Evolutionary conservation across 2,329 filamentous ascomycete genomes (phyloP), one percentile per base, ranked within the genome.

Genomic region (Aspergillus sp.): DNA sequence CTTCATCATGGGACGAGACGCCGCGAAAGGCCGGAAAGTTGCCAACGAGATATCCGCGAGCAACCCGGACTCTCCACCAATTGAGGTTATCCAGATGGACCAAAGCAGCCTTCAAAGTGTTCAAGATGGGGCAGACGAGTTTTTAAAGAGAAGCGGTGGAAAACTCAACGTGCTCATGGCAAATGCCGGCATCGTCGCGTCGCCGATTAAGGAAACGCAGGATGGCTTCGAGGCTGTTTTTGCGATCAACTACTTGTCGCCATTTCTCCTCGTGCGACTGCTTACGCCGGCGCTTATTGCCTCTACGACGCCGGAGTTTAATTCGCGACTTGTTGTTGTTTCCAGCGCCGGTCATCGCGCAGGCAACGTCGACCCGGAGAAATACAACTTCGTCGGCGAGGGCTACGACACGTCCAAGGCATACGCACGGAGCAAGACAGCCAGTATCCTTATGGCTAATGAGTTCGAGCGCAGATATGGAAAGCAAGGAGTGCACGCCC

Each of bases 391-490:
- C 11, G 33, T 37, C 12, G 33, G 33, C 11, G 33, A 37, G 33
- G 33, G 12, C 12, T 37, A 37, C 12, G 33, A 37, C 33, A 5
- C 33, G 11, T 37, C 33, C 11, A 37, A 37, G 14, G 72, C 79
- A 0, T 85, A 85, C 55, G 77, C 73, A 0, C 77, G 81, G 59
- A 72, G 74, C 49, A 86, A 85, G 62, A 75, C 76, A 1, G 81
- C 82, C 14, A 83, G 82, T 58, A 76, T 84, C 19, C 80, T 75
- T 60, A 77, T 80, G 52, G 77, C 82, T 2, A 82, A 79, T 60
- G 75, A 82, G 54, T 73, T 85, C 23, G 81, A 84, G 43, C 75
- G 81, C 0, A 73, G 73, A 0, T 84, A 82, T 61, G 79, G 77
- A 2, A 21, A 66, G 0, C 63, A 70, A 4, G 77, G 78, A 2